Percentiles rank a stretch among this genome's conserved stretches.
phyloP scores from a whole-genome alignment of 306 rosid genomes.

The Dicorynia guianensis region DNA sequence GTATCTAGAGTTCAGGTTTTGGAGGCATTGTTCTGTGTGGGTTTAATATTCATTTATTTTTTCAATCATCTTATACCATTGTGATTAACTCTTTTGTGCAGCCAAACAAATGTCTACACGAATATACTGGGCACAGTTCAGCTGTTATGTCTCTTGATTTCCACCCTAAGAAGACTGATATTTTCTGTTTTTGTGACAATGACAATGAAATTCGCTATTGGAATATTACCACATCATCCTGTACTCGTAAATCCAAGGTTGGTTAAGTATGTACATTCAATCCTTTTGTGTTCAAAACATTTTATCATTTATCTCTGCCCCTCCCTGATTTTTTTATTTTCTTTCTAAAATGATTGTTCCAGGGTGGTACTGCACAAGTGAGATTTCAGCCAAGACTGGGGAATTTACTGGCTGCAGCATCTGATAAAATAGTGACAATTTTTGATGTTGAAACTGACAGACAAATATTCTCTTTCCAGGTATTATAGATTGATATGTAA shows the following conservation, averaged over 20 bases:
- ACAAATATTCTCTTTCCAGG: slow-evolving; percentile 52
- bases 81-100: slow-evolving; percentile 40
- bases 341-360: slow-evolving; percentile 21
- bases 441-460: slow-evolving; percentile 56
- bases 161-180: slow-evolving; percentile 64
- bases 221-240: slow-evolving; percentile 50
- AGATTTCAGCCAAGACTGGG: slow-evolving; percentile 64
- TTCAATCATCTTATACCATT: slow-evolving; percentile 21
- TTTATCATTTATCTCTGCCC: not conserved
- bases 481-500: slow-evolving; percentile 23
- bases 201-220: slow-evolving; percentile 59
- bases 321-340: slow-evolving; percentile 8
- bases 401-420: slow-evolving; percentile 55
- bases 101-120: slow-evolving; percentile 54
- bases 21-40: slow-evolving; percentile 5
- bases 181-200: slow-evolving; percentile 56
- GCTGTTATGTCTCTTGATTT: slow-evolving; percentile 63
- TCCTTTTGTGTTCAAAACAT: slow-evolving; percentile 27
- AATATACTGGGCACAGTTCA: slow-evolving; percentile 53
- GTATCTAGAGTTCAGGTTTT: slow-evolving; percentile 20
- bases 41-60: slow-evolving; percentile 10
- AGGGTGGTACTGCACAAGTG: slow-evolving; percentile 62
- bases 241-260: slow-evolving; percentile 53
- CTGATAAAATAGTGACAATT: slow-evolving; percentile 54
- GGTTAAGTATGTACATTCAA: slow-evolving; percentile 19